Evolutionary conservation across 768 basidiomycete species (phyloP), one percentile per base, ranked within the genome.

Genomic region (Tricholoma furcatifolium): DNA sequence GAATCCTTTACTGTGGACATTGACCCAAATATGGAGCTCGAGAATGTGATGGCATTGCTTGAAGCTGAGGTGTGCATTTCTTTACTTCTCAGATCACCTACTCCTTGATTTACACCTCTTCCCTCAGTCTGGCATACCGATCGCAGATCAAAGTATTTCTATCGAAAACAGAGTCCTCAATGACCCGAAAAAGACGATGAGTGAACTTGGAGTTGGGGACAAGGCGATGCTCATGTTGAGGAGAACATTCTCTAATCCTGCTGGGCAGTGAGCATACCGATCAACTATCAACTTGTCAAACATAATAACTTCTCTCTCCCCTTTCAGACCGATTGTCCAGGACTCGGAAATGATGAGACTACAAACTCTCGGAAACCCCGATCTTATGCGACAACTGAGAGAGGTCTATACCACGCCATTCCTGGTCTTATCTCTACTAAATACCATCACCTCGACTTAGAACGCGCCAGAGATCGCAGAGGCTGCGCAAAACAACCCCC

Each of bases 331-430:
- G 14, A 73, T 81, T n/a, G 82, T 86, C 59, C 87, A 87, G 56
- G 93, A 96, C 60, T 72, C 89, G 24, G 96, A 98, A 69, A 88
- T 87, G 82, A 91, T 93, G 85, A 80, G 96, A 14, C 71, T 95
- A 21, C 93, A 93, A 59, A 65, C 96, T 14, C 73, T 98, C 11
- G 92, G 94, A 3, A 82, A 98, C 69, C 93, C 93, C 4, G 61
- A 73, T 0, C 70, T 97, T 43, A 87, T 98, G 88, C 67, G 73
- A 12, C 81, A 90, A 64, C 63, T 98, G 17, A 82, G 78, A 53
- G 70, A 80, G 59, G 94, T 91, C 48, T 58, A 81, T 69, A 17
- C 21, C 47, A 30, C 39, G n/a, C 18, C 10, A 43, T 39, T 15
- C 12, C 23, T 18, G 34, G n/a, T 15, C 1, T n/a, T 59, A 20